Conservation (phyloP, 345 rosid genomes). For the Sisymbrium irio region DNA sequence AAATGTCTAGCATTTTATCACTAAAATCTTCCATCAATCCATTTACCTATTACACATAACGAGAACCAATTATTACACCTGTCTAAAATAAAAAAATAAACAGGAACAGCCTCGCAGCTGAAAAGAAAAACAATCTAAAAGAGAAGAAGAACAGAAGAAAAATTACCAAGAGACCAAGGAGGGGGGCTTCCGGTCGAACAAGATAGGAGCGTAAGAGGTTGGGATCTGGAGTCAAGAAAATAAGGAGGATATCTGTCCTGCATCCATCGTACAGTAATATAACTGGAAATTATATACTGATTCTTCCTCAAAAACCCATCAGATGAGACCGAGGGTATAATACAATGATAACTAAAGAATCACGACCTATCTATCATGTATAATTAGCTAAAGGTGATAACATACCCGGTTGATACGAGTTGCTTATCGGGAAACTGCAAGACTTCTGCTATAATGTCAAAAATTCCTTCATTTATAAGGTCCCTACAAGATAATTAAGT, state of each 20-base stretch:
- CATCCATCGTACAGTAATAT: constrained; percentile 49
- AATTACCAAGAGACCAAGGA: constrained; percentile 77
- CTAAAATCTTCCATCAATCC: constrained; percentile 89
- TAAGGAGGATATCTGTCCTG: constrained; percentile 90
- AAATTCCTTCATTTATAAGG: constrained; percentile 69
- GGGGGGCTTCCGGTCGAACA: constrained; percentile 53
- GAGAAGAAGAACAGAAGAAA: not conserved
- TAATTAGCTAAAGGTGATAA: constrained; percentile 8
- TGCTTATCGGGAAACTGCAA: constrained; percentile 74
- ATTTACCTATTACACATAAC: constrained; percentile 54
- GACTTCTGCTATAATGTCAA: constrained; percentile 67
- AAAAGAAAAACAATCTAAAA: constrained; percentile 1
- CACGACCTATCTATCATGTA: not conserved
- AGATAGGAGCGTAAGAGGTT: constrained; percentile 74
- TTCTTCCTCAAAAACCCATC: not conserved
- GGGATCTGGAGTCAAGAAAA: constrained; percentile 71
- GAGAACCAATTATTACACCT: constrained; percentile 4
- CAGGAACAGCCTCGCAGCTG: constrained; percentile 6
- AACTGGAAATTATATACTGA: not conserved
- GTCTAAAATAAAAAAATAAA: not conserved
- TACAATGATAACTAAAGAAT: not conserved
- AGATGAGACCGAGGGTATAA: not conserved
- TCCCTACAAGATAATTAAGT: constrained; percentile 49
- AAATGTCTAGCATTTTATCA: constrained; percentile 72
- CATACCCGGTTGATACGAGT: constrained; percentile 80